A percentile compares a stretch with the other conserved stretches of the same genome.
phyloP scores from a whole-genome alignment of 805 yeast genomes.

The Candida ulmi region DNA sequence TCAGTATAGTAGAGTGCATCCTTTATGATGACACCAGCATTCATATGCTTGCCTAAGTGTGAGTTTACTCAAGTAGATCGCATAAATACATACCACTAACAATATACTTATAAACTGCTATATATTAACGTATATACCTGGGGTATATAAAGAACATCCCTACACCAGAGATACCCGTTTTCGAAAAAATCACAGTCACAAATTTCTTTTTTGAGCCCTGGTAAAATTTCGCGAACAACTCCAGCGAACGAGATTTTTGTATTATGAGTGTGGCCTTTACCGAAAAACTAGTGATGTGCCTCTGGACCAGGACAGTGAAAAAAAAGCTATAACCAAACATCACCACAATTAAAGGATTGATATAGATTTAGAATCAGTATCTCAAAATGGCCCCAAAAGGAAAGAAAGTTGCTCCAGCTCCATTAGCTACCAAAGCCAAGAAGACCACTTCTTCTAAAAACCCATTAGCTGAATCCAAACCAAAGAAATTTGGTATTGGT shows the following conservation, averaged over 20 bases:
- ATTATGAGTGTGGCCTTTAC: neutral
- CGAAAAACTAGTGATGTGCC: neutral
- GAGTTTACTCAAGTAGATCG: too few relatives aligned
- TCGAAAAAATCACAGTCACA: conserved; percentile 1
- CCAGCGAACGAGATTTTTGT: too few relatives aligned
- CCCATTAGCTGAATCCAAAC: conserved; percentile 86
- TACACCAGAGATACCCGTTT: neutral
- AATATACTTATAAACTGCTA: too few relatives aligned
- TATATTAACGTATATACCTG: too few relatives aligned
- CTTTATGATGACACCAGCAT: too few relatives aligned
- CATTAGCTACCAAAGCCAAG: conserved; percentile 70
- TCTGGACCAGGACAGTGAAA: too few relatives aligned
- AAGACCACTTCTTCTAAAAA: conserved; percentile 60
- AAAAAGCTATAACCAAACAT: neutral
- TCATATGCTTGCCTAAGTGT: too few relatives aligned
- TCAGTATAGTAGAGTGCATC: too few relatives aligned
- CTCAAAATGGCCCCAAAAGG: conserved; percentile 5
- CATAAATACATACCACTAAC: too few relatives aligned
- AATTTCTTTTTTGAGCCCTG: too few relatives aligned
- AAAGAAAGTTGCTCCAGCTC: conserved; percentile 96
- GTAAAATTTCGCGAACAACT: neutral
- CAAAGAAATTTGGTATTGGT: conserved; percentile 95
- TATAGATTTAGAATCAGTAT: neutral
- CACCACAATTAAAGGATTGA: neutral
- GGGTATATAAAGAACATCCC: neutral